Conservation (phyloP, 495 filamentous ascomycete species). For the Neurospora sp. region DNA sequence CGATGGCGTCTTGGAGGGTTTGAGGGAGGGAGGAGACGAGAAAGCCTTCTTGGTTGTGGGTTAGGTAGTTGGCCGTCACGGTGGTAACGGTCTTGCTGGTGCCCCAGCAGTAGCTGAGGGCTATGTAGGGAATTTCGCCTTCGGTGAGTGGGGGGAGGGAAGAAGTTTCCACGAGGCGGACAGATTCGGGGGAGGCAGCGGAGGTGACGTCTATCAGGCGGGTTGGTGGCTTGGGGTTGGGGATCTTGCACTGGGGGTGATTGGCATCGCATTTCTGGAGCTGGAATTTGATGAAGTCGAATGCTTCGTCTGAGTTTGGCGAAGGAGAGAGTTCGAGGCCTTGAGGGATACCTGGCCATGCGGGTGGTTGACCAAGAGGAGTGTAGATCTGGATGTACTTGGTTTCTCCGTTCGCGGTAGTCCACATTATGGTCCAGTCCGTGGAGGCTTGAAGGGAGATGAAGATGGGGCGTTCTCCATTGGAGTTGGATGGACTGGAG, state of each 20-base stretch:
- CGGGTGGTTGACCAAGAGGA: not conserved
- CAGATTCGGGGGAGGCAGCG: not conserved
- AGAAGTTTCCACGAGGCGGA: not conserved
- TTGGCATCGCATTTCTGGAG: not conserved
- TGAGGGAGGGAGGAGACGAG: not conserved
- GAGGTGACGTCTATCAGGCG: not conserved
- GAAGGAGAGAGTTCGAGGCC: not conserved
- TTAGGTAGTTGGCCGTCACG: not conserved
- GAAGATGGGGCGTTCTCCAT: not conserved
- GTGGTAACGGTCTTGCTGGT: not conserved
- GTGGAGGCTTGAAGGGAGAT: not conserved
- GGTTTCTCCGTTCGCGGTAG: not conserved
- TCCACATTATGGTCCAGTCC: not conserved
- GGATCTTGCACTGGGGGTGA: not conserved
- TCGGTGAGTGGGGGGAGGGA: not conserved
- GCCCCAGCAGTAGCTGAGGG: conserved; percentile 13
- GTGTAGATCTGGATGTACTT: not conserved
- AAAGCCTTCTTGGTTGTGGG: not conserved
- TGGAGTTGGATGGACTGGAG: not conserved
- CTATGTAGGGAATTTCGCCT: conserved; percentile 1
- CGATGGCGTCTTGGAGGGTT: conserved; percentile 19
- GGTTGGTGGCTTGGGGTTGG: not conserved
- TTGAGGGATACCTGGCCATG: not conserved
- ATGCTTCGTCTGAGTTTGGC: not conserved
- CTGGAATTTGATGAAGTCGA: not conserved